phyloP scores from a whole-genome alignment of 2,329 filamentous ascomycete species.

The Clarireedia homoeocarpa region DNA sequence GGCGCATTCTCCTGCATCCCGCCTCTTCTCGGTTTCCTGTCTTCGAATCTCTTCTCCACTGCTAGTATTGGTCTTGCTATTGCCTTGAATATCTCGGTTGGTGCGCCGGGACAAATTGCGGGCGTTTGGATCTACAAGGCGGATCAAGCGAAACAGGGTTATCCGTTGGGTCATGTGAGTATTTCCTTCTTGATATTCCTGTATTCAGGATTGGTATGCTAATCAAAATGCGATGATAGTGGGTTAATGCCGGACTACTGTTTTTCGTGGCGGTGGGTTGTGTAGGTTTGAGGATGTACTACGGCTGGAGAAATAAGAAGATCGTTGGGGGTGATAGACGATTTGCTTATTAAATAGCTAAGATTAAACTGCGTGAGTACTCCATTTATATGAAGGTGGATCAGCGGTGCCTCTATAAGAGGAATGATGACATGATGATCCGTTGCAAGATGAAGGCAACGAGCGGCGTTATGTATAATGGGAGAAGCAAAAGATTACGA shows the following conservation, averaged over 20 bases:
- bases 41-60: slow-evolving; percentile 53
- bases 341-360: background rate
- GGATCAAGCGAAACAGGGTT: slow-evolving; percentile 50
- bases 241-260: slow-evolving; percentile 54
- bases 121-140: slow-evolving; percentile 69
- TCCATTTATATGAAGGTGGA: background rate
- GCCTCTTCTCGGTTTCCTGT: slow-evolving; percentile 39
- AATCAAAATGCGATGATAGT: slow-evolving; percentile 26
- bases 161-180: slow-evolving; percentile 54
- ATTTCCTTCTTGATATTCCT: slow-evolving; percentile 24
- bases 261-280: slow-evolving; percentile 50
- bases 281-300: slow-evolving; percentile 47
- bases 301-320: slow-evolving; percentile 39
- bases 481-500: no score
- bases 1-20: slow-evolving; percentile 64
- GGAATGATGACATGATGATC: no score
- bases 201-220: slow-evolving; percentile 47
- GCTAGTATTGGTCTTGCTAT: slow-evolving; percentile 60
- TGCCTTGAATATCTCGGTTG: slow-evolving; percentile 61
- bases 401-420: no score
- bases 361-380: background rate
- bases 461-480: no score
- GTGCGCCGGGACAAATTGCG: slow-evolving; percentile 61
- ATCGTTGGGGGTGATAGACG: background rate
- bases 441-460: no score